A percentile compares a stretch with the other conserved stretches of the same genome.
phyloP scores from a whole-genome alignment of 768 basidiomycete species.

The Russula vinacea region DNA sequence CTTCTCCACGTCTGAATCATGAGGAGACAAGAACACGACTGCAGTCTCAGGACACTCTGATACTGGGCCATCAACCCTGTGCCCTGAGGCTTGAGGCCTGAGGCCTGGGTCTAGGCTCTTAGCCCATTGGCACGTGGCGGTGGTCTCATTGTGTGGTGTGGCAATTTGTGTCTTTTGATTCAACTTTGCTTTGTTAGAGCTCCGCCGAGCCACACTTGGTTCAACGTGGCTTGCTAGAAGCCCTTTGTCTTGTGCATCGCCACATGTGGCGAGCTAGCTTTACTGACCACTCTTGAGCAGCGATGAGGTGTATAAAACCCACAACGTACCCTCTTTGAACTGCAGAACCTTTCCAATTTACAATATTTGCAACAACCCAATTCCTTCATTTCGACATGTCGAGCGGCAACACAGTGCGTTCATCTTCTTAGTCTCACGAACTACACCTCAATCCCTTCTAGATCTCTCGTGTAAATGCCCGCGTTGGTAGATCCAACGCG shows the following conservation, averaged over 20 bases:
- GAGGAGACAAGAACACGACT: not conserved
- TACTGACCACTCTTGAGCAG: not conserved
- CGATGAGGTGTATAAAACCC: conserved; percentile 6
- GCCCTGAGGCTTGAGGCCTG: not conserved
- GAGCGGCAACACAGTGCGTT: conserved; percentile 13
- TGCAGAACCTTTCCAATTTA: not conserved
- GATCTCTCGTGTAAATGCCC: conserved; percentile 9
- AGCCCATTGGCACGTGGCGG: not conserved
- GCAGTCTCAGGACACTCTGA: not conserved
- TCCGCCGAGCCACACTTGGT: not conserved
- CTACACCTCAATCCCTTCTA: not conserved
- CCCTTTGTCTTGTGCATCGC: conserved; percentile 1
- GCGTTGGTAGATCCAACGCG: conserved; percentile 14
- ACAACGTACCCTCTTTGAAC: not conserved
- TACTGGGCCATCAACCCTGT: not conserved
- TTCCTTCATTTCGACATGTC: conserved; percentile 9
- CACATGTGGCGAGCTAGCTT: conserved; percentile 4
- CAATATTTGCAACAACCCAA: not conserved
- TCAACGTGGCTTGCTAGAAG: conserved; percentile 7
- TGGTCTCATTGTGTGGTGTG: not conserved
- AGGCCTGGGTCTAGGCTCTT: too few relatives aligned
- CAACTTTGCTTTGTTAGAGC: too few relatives aligned
- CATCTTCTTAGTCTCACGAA: not conserved
- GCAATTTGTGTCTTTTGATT: conserved; percentile 2
- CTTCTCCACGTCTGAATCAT: not conserved